These are phyloP conservation scores for Aspergillus sp. DNA, from an alignment of 2,329 filamentous ascomycete genomes.

Conservation along the genomic window DNA sequence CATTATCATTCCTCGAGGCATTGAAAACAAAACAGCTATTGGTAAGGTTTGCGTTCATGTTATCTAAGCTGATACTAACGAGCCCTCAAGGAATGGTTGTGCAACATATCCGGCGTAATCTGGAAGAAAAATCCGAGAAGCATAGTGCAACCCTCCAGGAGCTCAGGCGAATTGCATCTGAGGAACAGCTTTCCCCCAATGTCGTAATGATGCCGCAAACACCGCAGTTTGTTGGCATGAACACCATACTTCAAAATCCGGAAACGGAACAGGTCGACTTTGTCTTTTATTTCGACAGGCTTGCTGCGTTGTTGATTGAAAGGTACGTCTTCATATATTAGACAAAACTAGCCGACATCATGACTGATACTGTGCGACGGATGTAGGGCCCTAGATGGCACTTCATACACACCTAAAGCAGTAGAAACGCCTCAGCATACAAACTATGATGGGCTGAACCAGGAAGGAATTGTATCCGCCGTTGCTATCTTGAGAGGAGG, in stretches of 20 bases:
- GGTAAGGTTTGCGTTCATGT: conserved; percentile 24
- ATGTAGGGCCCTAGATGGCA: conserved; percentile 72
- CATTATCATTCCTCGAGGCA: conserved; percentile 90
- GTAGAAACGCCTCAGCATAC: conserved; percentile 71
- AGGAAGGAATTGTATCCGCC: conserved; percentile 75
- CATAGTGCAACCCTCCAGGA: conserved; percentile 78
- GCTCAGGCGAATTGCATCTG: conserved; percentile 66
- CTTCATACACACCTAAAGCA: conserved; percentile 63
- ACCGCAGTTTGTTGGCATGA: conserved; percentile 81
- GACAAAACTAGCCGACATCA: background rate
- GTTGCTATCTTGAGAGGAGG: conserved; percentile 88
- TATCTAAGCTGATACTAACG: conserved; percentile 10
- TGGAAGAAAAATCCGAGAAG: conserved; percentile 79
- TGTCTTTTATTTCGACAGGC: conserved; percentile 93
- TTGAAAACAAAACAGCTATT: conserved; percentile 93
- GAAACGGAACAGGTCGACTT: conserved; percentile 83
- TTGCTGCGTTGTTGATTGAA: conserved; percentile 83
- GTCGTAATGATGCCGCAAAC: conserved; percentile 75
- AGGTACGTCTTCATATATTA: conserved; percentile 38
- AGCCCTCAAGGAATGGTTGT: conserved; percentile 73
- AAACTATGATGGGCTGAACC: conserved; percentile 69
- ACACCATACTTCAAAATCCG: conserved; percentile 82
- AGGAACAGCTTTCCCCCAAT: conserved; percentile 70
- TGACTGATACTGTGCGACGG: conserved; percentile 6
- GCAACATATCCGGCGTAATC: conserved; percentile 84